Base-by-base conservation (phyloP, 192 early-diverging fungal genomes). In the Physocladia obscura region DNA sequence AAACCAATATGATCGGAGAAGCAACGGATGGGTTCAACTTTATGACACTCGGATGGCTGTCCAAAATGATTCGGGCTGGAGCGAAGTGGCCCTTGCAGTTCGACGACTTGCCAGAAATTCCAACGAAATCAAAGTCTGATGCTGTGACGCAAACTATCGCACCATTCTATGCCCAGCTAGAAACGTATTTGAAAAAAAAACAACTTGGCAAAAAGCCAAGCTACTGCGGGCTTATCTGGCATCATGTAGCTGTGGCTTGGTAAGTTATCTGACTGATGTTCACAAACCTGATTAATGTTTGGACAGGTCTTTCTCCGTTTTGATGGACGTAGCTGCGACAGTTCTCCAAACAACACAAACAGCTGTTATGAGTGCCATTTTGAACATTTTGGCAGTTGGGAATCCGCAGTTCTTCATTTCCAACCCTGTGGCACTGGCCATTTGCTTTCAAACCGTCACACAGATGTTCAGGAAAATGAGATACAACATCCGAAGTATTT, bases 321-420 rank as follows among this genome's bases (percentile, higher is more conserved):
- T 62, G 3, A 37, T 62, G 22, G 60, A 62, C 39, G 19, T 37
- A 15, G 0, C 15, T 19, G 11, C 8, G 0, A 47, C 32, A 2
- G 60, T 22, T 4, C 26, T 62, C 26, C 38, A 21, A 22, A 47
- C 60, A 4, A 62, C 60, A 27, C 60, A 62, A 47, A 37, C 60
- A 27, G 60, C 26, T 6, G 37, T 62, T 17, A 62, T 62, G 60
- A 44, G 39, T 6, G 60, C 60, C 2, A 62, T 62, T 44, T n/a
- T 62, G 24, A 21, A 22, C 1, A 48, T 48, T 44, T 30, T 62
- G 19, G 38, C 21, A 2, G 26, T 15, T 2, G 60, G 60, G 3
- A 44, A 62, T 30, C n/a, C 60, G n/a, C 11, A 44, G 19, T 62
- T 62, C 36, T 62, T 62, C 24, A 62, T 62, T 44, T 48, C 5